Evolutionary conservation across 2,329 filamentous ascomycete species (phyloP).

Genomic region (Podosphaera xanthii): DNA sequence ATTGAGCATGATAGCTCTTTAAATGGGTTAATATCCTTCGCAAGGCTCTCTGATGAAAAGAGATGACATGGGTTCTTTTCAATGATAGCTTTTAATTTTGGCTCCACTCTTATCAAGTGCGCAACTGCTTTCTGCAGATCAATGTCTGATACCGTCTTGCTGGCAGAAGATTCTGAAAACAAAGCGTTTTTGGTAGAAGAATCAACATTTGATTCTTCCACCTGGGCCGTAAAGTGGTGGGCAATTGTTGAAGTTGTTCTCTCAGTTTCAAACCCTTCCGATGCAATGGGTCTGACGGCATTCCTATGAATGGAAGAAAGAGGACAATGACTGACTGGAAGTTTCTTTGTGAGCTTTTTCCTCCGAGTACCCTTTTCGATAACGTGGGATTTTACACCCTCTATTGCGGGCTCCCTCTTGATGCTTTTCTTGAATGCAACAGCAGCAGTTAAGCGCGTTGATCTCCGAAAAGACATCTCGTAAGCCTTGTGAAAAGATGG

Average conservation of each 20-base stretch:
- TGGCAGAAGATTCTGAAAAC: neutral
- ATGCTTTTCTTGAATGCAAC: neutral
- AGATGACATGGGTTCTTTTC: conserved; percentile 53
- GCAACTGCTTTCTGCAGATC: conserved; percentile 37
- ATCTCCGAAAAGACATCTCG: neutral
- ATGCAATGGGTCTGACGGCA: neutral
- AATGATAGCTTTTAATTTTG: conserved; percentile 47
- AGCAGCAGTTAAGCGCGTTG: neutral
- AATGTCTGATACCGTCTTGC: neutral
- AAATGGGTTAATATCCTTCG: conserved; percentile 74
- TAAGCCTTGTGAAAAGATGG: neutral
- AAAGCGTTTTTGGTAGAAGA: neutral
- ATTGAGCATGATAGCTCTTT: conserved; percentile 64
- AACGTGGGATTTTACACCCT: neutral
- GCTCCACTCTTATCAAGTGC: conserved; percentile 51
- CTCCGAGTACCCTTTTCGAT: neutral
- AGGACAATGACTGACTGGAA: neutral
- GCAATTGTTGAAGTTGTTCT: neutral
- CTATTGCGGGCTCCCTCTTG: neutral
- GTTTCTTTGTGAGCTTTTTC: neutral
- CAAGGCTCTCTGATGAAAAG: conserved; percentile 63
- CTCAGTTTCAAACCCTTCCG: neutral
- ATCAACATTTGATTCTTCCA: neutral
- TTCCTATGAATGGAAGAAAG: neutral
- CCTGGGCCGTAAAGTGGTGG: too few species aligned